Evolutionary conservation across 2,329 filamentous ascomycete genomes (phyloP).

Genomic region (Penicillium sumatraense): DNA sequence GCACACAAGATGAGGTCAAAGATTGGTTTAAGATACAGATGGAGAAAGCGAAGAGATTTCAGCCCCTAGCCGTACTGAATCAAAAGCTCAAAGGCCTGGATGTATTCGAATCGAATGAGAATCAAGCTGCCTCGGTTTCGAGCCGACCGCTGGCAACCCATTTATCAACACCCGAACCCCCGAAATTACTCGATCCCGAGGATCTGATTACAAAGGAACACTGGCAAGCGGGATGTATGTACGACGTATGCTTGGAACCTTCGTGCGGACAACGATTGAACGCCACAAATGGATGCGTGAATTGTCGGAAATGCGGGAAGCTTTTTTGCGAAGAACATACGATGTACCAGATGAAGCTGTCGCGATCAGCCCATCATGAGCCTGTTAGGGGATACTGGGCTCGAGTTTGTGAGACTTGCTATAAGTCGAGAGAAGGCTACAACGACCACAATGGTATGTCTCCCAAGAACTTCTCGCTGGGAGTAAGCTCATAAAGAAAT

Average conservation of each 20-base stretch:
- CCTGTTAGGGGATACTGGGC: slow-evolving; percentile 91
- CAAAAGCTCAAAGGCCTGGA: slow-evolving; percentile 92
- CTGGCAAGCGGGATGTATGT: slow-evolving; percentile 78
- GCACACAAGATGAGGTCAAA: slow-evolving; percentile 91
- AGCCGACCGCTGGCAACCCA: slow-evolving; percentile 36
- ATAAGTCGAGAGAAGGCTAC: slow-evolving; percentile 93
- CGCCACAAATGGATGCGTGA: slow-evolving; percentile 79
- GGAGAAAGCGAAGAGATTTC: slow-evolving; percentile 88
- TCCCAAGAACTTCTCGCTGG: neutral
- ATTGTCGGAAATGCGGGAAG: slow-evolving; percentile 90
- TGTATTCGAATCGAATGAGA: slow-evolving; percentile 90
- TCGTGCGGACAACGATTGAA: slow-evolving; percentile 81
- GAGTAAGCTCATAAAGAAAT: slow-evolving; percentile 9
- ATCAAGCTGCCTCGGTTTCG: slow-evolving; percentile 48
- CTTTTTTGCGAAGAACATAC: slow-evolving; percentile 97
- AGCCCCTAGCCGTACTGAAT: slow-evolving; percentile 87
- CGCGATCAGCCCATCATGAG: slow-evolving; percentile 84
- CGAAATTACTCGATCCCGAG: slow-evolving; percentile 71
- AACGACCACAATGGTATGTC: slow-evolving; percentile 75
- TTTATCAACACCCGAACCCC: slow-evolving; percentile 37
- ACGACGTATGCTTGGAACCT: slow-evolving; percentile 86
- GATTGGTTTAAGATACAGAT: slow-evolving; percentile 97
- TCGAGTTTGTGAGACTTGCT: slow-evolving; percentile 97
- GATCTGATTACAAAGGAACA: slow-evolving; percentile 85
- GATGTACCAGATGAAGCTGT: slow-evolving; percentile 99